Conservation (phyloP, 768 basidiomycete species). For the Mycena polygramma region DNA sequence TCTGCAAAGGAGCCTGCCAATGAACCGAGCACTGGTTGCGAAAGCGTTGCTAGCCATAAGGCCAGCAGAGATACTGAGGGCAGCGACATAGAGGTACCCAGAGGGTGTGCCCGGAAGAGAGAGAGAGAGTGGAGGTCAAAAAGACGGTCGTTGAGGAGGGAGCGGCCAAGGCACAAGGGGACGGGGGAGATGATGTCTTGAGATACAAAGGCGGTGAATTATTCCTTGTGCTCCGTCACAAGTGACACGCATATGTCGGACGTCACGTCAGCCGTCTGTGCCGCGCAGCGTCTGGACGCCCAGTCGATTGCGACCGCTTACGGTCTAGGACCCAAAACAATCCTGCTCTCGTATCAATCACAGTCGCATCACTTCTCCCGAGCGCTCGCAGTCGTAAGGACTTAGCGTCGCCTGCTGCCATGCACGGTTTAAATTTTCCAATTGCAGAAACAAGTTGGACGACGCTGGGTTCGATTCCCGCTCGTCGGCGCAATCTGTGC, state of each 20-base stretch:
- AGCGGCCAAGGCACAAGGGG: neutral
- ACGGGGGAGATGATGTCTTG: too few relatives aligned
- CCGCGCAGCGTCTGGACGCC: too few relatives aligned
- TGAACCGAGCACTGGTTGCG: conserved; percentile 43
- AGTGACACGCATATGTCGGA: neutral
- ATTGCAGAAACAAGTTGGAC: conserved; percentile 92
- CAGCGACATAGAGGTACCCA: conserved; percentile 24
- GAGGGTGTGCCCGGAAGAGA: neutral
- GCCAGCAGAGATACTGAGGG: conserved; percentile 41
- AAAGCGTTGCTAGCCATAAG: conserved; percentile 43
- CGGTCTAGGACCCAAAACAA: neutral
- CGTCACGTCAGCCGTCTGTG: neutral
- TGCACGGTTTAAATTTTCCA: conserved; percentile 64
- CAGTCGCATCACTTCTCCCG: conserved; percentile 58
- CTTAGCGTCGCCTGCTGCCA: conserved; percentile 37
- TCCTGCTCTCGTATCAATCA: conserved; percentile 32
- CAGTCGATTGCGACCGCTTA: neutral
- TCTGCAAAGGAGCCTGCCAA: conserved; percentile 52
- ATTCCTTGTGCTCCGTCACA: too few relatives aligned
- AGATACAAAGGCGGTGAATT: too few relatives aligned
- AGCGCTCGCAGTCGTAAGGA: conserved; percentile 56
- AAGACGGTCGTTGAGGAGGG: neutral
- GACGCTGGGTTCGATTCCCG: conserved; percentile 91
- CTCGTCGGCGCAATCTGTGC: conserved; percentile 93
- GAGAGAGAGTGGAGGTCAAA: neutral